Conservation (phyloP, 2,329 filamentous ascomycete genomes). For the Claviceps lovelessii region DNA sequence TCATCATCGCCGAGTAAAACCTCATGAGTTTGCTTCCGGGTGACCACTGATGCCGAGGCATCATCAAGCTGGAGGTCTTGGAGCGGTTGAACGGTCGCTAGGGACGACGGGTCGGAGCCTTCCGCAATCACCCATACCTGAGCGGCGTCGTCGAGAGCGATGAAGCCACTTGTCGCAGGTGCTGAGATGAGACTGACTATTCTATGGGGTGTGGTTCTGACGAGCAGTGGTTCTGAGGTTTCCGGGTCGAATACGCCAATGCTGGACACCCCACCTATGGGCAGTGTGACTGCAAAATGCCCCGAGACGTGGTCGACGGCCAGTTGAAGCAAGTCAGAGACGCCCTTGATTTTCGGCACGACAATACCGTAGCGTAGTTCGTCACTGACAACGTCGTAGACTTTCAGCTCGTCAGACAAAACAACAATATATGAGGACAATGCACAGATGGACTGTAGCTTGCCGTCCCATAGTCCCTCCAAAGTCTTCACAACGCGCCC, state of each 20-base stretch:
- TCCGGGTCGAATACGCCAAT: constrained; percentile 55
- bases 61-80: constrained; percentile 37
- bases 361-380: constrained; percentile 53
- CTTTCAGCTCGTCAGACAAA: constrained; percentile 56
- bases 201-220: constrained; percentile 40
- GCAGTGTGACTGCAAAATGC: constrained; percentile 51
- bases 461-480: constrained; percentile 50
- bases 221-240: constrained; percentile 42
- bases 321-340: constrained; percentile 43
- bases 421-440: constrained; percentile 61
- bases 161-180: constrained; percentile 52
- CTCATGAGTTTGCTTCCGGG: constrained; percentile 14
- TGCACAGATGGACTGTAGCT: constrained; percentile 54
- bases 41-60: constrained; percentile 15
- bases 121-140: constrained; percentile 52
- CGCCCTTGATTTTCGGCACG: constrained; percentile 30
- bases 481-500: constrained; percentile 54
- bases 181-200: constrained; percentile 55
- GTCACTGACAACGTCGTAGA: constrained; percentile 77
- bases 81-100: constrained; percentile 40
- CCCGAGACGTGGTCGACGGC: constrained; percentile 53
- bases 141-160: constrained; percentile 61
- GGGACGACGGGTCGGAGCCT: constrained; percentile 38
- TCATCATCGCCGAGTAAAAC: constrained; percentile 25
- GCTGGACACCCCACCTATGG: constrained; percentile 31